A percentile compares a stretch with the other conserved stretches of the same genome.
These are phyloP conservation scores for Magnusiomyces fungicola DNA, from an alignment of 1,139 yeast species.

Conservation along the genomic window DNA sequence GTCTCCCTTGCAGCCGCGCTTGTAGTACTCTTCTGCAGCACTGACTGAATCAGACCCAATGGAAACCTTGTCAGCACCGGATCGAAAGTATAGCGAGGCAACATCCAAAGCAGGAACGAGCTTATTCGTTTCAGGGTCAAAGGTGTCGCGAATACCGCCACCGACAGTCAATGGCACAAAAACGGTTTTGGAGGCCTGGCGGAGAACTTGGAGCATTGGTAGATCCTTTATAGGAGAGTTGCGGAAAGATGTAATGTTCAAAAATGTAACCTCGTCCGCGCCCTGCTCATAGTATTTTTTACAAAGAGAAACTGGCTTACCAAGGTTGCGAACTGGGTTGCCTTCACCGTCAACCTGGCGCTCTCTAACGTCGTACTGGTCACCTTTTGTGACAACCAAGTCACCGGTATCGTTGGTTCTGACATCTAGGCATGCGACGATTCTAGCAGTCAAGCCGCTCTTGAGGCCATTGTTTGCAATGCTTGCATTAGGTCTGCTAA, in stretches of 20 bases:
- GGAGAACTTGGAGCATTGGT: conserved; percentile 89
- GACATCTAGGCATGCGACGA: conserved; percentile 95
- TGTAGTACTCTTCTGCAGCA: conserved; percentile 78
- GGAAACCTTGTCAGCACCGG: conserved; percentile 96
- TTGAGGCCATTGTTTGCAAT: not conserved
- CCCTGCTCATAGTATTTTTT: conserved; percentile 85
- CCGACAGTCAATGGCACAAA: conserved; percentile 97
- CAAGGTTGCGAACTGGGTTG: conserved; percentile 71
- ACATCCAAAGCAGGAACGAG: conserved; percentile 77
- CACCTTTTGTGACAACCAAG: conserved; percentile 94
- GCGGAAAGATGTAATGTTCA: conserved; percentile 90
- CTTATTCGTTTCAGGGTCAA: conserved; percentile 68
- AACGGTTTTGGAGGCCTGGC: conserved; percentile 74
- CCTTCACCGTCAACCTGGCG: conserved; percentile 40
- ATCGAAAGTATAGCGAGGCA: conserved; percentile 81
- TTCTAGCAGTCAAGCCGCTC: conserved; percentile 74
- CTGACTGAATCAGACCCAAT: conserved; percentile 95
- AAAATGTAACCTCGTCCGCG: conserved; percentile 91
- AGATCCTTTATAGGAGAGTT: conserved; percentile 86
- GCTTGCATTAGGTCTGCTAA: not conserved
- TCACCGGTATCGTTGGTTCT: conserved; percentile 91
- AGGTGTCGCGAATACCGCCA: conserved; percentile 89
- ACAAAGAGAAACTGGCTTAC: conserved; percentile 93
- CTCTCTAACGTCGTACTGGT: conserved; percentile 94
- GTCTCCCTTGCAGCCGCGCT: conserved; percentile 46